Evolutionary conservation across 2,329 filamentous ascomycete species (phyloP).

Genomic region (Colletotrichum tanaceti): DNA sequence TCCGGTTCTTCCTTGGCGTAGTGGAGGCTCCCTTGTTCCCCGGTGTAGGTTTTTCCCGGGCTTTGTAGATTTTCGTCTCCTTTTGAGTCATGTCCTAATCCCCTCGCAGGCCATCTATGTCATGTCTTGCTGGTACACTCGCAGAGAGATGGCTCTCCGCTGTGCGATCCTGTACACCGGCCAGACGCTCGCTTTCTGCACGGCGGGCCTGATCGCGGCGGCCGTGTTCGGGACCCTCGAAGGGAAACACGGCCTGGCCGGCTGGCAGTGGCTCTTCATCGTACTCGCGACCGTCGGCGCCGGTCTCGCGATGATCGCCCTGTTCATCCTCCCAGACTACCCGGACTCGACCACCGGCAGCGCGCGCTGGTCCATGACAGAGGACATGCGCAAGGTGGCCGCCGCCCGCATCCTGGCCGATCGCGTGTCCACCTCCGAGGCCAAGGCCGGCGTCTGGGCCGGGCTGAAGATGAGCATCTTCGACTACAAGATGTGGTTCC

Average conservation of each 20-base stretch:
- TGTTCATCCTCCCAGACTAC: slow-evolving; percentile 44
- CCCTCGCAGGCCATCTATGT: slow-evolving; percentile 41
- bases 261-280: slow-evolving; percentile 57
- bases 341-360: slow-evolving; percentile 44
- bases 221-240: slow-evolving; percentile 43
- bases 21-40: slow-evolving; percentile 42
- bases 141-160: slow-evolving; percentile 45
- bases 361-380: slow-evolving; percentile 43
- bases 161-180: slow-evolving; percentile 45
- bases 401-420: slow-evolving; percentile 44
- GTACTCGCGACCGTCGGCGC: slow-evolving; percentile 48
- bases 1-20: slow-evolving; percentile 40
- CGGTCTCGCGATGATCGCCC: slow-evolving; percentile 38
- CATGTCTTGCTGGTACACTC: slow-evolving; percentile 45
- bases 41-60: slow-evolving; percentile 30
- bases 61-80: background rate
- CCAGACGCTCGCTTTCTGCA: slow-evolving; percentile 43
- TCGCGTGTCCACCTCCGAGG: slow-evolving; percentile 43
- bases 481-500: slow-evolving; percentile 44
- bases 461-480: slow-evolving; percentile 43
- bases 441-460: slow-evolving; percentile 42
- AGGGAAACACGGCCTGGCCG: slow-evolving; percentile 46
- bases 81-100: no score
- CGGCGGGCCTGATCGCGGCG: slow-evolving; percentile 45
- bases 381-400: slow-evolving; percentile 44